Base-by-base conservation (phyloP, 257 asterid genomes). In the Lavandula angustifolia region DNA sequence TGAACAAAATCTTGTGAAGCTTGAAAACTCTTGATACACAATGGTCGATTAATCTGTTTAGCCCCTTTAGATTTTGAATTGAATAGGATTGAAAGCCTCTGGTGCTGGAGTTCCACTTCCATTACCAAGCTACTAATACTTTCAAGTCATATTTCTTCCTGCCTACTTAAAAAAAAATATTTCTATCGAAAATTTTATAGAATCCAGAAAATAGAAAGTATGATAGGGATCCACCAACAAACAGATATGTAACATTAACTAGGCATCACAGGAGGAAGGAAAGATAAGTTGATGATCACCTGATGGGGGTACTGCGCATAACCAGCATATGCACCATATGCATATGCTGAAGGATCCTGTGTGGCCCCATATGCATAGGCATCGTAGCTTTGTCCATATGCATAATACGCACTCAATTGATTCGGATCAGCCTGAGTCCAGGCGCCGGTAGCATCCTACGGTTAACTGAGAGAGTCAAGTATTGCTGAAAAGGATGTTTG, bases 341-440 rank as follows among this genome's bases (percentile, higher is more conserved):
- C 84, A 77, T 87, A 89, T 4, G 84, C 78, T 40, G 96, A 81
- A 37, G 97, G 95, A 72, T 92, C 99, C 73, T 85, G 96, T 5
- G 94, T 17, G 72, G 84, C 87, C 66, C 86, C 97, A 79, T 89
- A 84, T 37, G 88, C 82, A 73, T 92, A 92, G 56, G 99, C 82
- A 79, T 92, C 97, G 67, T 92, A 92, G 71, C 97, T 94, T 76
- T 87, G 99, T 66, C 92, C 97, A 76, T 92, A 92, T 54, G 85
- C 92, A 82, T 92, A 92, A 79, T 92, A 92, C 69, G 91, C 87
- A 73, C 76, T 75, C 91, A 87, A 72, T 61, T 87, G 98, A 66
- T 70, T 87, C 63, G 96, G 89, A 82, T 92, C 98, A 13, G 89
- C 73, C n/a, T 90, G 92, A 58, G 80, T 85, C 95, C 96, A 89